Conservation (phyloP, 163 green algal species). For the Scenedesmus sp. region DNA sequence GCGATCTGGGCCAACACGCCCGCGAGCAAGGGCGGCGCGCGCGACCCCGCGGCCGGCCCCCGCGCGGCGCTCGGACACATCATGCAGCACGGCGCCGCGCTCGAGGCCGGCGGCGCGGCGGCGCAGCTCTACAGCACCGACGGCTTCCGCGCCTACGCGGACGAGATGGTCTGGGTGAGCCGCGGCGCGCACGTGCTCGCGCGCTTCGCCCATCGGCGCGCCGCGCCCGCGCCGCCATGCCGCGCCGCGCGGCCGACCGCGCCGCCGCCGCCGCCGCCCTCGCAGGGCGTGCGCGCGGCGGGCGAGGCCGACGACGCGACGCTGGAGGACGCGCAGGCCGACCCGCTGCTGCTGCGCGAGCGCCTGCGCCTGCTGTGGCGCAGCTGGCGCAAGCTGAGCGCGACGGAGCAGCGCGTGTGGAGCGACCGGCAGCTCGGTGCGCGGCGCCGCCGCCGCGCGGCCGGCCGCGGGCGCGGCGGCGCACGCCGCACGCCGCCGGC, state of each 20-base stretch:
- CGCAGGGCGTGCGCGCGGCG: slow-evolving; percentile 27
- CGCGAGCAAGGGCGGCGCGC: slow-evolving; percentile 15
- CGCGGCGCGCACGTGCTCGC: background rate
- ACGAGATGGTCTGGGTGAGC: slow-evolving; percentile 35
- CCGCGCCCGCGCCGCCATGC: no score
- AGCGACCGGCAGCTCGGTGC: slow-evolving; percentile 26
- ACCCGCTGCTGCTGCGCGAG: slow-evolving; percentile 10
- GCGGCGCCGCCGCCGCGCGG: background rate
- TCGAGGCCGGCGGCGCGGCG: background rate
- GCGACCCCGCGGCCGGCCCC: background rate
- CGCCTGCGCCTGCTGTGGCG: slow-evolving; percentile 28
- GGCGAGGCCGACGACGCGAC: slow-evolving; percentile 36
- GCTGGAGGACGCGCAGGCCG: slow-evolving; percentile 4
- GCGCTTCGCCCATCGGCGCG: no score
- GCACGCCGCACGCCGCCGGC: background rate
- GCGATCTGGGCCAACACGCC: slow-evolving; percentile 39
- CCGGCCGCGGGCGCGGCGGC: no score
- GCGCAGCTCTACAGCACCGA: slow-evolving; percentile 18
- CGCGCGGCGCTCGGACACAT: background rate
- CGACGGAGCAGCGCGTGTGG: slow-evolving; percentile 11
- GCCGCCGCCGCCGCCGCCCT: background rate
- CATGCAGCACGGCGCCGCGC: background rate
- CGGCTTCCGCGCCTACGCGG: slow-evolving; percentile 17
- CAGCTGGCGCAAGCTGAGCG: slow-evolving; percentile 21
- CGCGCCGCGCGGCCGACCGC: no score